Evolutionary conservation across 495 filamentous ascomycete species (phyloP), one percentile per base, ranked within the genome.

Genomic region (Immersiella caudata): DNA sequence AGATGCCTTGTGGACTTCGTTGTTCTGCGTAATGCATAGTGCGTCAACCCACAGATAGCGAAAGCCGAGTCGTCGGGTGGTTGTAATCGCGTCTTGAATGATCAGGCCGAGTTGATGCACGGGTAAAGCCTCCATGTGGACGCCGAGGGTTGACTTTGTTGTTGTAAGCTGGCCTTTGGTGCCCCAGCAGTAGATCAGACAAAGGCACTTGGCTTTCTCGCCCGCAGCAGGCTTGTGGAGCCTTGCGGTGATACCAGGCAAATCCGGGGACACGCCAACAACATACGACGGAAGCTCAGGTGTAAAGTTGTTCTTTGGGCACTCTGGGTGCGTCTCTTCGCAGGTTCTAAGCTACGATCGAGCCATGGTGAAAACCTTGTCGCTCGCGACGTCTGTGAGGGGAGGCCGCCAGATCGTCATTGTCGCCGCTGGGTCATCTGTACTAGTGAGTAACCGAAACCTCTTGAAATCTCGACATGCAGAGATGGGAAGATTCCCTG

Each of bases 21-120:
- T 20, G 24, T 65, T 21, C 60, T 74, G 72, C n/a, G 68, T 24
- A 46, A 74, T 73, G 56, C 72, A 74, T 20, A 68, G 66, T 20
- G 57, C 26, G 55, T 74, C 71, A 14, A 74, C 55, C 71, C 71
- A 74, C 12, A 72, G 52, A 55, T 72, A 74, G 6, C 71, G 67
- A 18, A 56, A 55, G 18, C 62, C 62, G 9, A 74, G 57, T 8
- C 57, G 25, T 27, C 67, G 59, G 16, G 71, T 67, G 3, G 71
- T 57, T 29, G 18, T 69, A 21, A 76, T 69, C 1, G 74, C 74
- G 35, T 75, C 74, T 27, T 33, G 65, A 22, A 62, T 58, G 55
- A 20, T 52, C 4, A 52, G 49, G 4, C 49, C 49, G 49, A 52
- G 49, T 12, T 14, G 3, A 12, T 52, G 4, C 4, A 52, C 49